A percentile compares a stretch with the other conserved stretches of the same genome.
Conservation (phyloP, 208 protist species). For the Trypanosoma cruzi region DNA sequence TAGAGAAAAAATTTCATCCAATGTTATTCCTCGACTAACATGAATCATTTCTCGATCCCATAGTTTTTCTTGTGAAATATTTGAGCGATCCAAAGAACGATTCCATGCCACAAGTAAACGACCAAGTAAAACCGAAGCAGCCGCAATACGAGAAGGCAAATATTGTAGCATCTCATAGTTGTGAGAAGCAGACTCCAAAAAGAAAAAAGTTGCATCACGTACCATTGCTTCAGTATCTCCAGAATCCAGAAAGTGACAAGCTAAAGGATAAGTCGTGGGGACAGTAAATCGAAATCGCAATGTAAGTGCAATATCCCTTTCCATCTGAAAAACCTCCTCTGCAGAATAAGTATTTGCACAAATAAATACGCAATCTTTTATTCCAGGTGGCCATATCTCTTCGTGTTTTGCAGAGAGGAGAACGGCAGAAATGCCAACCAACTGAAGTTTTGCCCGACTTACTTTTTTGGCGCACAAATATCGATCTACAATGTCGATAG, state of each 20-base stretch:
- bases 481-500: constrained; percentile 96
- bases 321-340: constrained; percentile 80
- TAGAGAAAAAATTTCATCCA: constrained; percentile 44
- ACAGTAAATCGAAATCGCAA: constrained; percentile 80
- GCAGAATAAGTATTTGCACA: constrained; percentile 89
- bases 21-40: constrained; percentile 41
- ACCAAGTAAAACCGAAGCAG: constrained; percentile 58
- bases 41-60: constrained; percentile 52
- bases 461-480: constrained; percentile 72
- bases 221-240: constrained; percentile 23
- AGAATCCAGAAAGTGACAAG: constrained; percentile 48
- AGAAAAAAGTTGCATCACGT: constrained; percentile 58
- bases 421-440: constrained; percentile 88
- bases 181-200: constrained; percentile 73
- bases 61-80: constrained; percentile 28
- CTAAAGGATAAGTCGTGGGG: constrained; percentile 69
- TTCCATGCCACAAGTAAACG: constrained; percentile 42
- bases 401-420: constrained; percentile 93
- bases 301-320: constrained; percentile 60
- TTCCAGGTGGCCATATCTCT: constrained; percentile 86
- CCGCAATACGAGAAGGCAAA: constrained; percentile 66
- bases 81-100: constrained; percentile 11
- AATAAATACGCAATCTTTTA: constrained; percentile 94
- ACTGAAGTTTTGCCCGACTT: constrained; percentile 74
- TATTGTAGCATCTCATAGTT: constrained; percentile 62